phyloP scores from a whole-genome alignment of 148 eudicot genomes.

The Limonium bicolor region DNA sequence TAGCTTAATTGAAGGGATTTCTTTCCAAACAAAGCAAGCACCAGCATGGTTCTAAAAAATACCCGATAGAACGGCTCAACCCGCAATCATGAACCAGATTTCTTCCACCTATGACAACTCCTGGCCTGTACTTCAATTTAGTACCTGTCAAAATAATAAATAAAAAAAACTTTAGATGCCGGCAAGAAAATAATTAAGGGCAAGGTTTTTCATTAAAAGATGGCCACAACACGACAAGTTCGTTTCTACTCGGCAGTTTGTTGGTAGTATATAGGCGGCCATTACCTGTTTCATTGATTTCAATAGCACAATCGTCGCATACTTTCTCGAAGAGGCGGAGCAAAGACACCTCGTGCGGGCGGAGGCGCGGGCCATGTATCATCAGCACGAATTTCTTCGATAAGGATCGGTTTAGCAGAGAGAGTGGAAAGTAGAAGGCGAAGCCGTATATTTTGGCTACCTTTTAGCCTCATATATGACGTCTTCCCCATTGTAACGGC shows the following conservation, averaged over 20 bases:
- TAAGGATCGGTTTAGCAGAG: constrained; percentile 50
- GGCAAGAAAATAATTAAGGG: no score
- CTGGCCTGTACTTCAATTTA: neutral
- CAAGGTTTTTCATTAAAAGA: no score
- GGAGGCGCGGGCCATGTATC: constrained; percentile 70
- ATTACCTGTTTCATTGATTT: constrained; percentile 85
- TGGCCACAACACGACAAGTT: no score
- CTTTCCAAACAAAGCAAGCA: constrained; percentile 76
- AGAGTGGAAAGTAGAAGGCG: constrained; percentile 58
- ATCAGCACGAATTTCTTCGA: constrained; percentile 59
- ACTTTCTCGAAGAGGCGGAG: constrained; percentile 67
- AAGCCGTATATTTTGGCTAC: constrained; percentile 52
- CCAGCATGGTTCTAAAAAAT: constrained; percentile 75
- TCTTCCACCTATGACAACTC: neutral
- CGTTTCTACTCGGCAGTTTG: no score
- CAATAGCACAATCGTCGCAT: constrained; percentile 47
- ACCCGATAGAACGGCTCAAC: constrained; percentile 1
- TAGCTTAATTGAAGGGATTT: constrained; percentile 65
- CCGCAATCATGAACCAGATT: neutral
- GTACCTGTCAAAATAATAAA: neutral
- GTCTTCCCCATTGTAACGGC: constrained; percentile 23
- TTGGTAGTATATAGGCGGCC: no score
- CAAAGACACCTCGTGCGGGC: constrained; percentile 50
- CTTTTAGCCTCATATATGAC: constrained; percentile 39
- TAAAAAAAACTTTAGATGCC: constrained; percentile 4